These are phyloP conservation scores for Podaxis rugospora DNA, from an alignment of 768 basidiomycete genomes.

Conservation along the genomic window DNA sequence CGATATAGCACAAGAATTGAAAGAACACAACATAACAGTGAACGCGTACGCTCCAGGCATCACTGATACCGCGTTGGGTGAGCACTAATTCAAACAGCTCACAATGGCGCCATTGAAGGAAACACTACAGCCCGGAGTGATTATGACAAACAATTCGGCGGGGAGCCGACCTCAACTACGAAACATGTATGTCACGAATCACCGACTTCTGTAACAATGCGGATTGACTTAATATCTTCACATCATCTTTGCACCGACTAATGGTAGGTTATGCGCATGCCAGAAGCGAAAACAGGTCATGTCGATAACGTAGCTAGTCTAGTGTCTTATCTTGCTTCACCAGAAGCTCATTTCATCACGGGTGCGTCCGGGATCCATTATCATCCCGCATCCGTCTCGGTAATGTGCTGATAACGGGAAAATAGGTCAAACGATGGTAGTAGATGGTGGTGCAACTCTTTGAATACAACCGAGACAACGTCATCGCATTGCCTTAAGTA, in stretches of 20 bases:
- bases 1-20: constrained; percentile 30
- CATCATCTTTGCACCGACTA: background rate
- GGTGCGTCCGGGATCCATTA: background rate
- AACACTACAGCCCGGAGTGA: background rate
- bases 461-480: background rate
- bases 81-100: background rate
- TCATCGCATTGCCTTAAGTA: background rate
- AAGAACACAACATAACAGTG: constrained; percentile 33
- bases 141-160: background rate
- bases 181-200: background rate
- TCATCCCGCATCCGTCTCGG: background rate
- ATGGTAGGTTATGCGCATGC: background rate
- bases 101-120: background rate
- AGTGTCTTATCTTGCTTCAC: constrained; percentile 20
- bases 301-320: constrained; percentile 14
- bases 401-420: background rate
- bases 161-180: background rate
- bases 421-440: constrained; percentile 1
- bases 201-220: background rate
- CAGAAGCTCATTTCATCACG: constrained; percentile 7
- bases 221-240: background rate
- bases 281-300: background rate
- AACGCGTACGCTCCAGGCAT: constrained; percentile 37
- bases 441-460: background rate
- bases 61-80: constrained; percentile 8